Percentiles rank a stretch among this genome's conserved stretches.
Evolutionary conservation across 116 monocot genomes (phyloP).

Genomic region (Iris pallida): DNA sequence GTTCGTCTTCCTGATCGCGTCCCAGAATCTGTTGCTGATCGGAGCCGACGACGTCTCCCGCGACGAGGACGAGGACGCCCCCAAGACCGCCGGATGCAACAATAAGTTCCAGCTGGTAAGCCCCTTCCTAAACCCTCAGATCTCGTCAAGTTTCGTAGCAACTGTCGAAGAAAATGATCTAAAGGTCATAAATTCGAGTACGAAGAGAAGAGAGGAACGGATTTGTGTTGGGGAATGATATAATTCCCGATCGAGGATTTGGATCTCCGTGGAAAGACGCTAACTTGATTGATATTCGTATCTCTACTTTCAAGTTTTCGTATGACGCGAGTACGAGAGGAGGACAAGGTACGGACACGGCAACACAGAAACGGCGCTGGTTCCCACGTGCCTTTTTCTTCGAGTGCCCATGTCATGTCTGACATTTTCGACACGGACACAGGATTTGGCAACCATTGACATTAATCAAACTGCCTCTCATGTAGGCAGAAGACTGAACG

Average conservation of each 20-base stretch:
- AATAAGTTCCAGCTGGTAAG: constrained; percentile 54
- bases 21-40: background rate
- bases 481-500: too few species aligned
- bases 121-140: background rate
- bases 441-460: too few species aligned
- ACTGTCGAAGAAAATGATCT: background rate
- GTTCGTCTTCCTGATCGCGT: constrained; percentile 16
- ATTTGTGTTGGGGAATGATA: background rate
- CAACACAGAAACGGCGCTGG: too few species aligned
- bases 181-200: background rate
- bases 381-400: too few species aligned
- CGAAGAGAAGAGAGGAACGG: too few species aligned
- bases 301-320: background rate
- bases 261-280: background rate
- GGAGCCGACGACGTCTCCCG: constrained; percentile 25
- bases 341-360: too few species aligned
- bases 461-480: too few species aligned
- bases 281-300: too few species aligned
- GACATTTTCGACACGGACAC: too few species aligned
- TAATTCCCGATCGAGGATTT: background rate
- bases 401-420: too few species aligned
- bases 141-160: background rate
- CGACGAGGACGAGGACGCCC: constrained; percentile 32
- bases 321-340: too few species aligned
- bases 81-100: constrained; percentile 31